These are phyloP conservation scores for Setaria viridis DNA, from an alignment of 202 grass and related monocot species.

Conservation along the genomic window DNA sequence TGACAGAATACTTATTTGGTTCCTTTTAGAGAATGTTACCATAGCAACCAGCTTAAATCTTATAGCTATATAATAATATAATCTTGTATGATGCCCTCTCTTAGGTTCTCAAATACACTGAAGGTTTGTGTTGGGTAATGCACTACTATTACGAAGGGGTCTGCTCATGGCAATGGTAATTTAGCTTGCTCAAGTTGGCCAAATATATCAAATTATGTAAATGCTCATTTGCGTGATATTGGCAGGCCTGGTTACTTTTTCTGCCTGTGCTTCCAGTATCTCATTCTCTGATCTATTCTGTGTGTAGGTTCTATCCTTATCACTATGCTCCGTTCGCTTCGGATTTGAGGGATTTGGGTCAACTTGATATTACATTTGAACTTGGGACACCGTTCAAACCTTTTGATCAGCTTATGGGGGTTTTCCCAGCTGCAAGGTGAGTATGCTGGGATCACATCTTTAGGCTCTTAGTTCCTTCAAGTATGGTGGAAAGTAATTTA, in stretches of 20 bases:
- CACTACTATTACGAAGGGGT: slow-evolving; percentile 99
- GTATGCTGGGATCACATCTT: slow-evolving; percentile 22
- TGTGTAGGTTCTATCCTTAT: slow-evolving; percentile 96
- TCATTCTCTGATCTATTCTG: slow-evolving; percentile 29
- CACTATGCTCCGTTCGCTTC: slow-evolving; percentile 99
- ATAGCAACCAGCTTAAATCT: neutral
- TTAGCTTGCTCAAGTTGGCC: slow-evolving; percentile 30
- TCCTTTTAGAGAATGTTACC: slow-evolving; percentile 2
- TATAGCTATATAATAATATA: slow-evolving; percentile 11
- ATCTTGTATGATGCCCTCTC: slow-evolving; percentile 26
- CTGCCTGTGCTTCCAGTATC: neutral
- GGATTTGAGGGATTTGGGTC: slow-evolving; percentile 74
- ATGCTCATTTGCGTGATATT: slow-evolving; percentile 23
- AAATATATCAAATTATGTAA: slow-evolving; percentile 35
- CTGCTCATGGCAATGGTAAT: slow-evolving; percentile 97
- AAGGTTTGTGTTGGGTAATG: slow-evolving; percentile 99
- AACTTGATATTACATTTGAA: slow-evolving; percentile 73
- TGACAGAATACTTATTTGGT: slow-evolving; percentile 14
- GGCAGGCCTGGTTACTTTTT: slow-evolving; percentile 6
- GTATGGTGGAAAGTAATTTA: slow-evolving; percentile 22
- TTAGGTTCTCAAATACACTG: slow-evolving; percentile 85
- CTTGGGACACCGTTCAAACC: slow-evolving; percentile 94
- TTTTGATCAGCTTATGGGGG: slow-evolving; percentile 98
- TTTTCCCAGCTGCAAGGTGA: slow-evolving; percentile 99
- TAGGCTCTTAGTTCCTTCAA: slow-evolving; percentile 11